Conservation (phyloP, 495 filamentous ascomycete species). For the Niebla homalea region DNA sequence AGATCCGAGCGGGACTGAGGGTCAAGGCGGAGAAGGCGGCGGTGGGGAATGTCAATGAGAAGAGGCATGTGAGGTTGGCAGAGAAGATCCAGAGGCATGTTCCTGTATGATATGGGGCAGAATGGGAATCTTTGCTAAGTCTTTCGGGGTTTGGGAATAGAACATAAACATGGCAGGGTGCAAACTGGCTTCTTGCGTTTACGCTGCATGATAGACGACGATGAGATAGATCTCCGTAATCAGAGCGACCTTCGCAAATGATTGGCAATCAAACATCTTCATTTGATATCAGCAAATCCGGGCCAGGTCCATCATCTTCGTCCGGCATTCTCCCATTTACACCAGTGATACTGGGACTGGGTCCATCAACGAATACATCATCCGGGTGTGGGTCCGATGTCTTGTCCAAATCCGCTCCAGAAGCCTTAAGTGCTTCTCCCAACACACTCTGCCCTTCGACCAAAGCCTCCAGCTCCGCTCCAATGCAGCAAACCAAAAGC, state of each 20-base stretch:
- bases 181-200: not conserved
- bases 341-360: not conserved
- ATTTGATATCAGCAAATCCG: slow-evolving; percentile 33
- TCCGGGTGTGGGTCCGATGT: not conserved
- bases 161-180: not conserved
- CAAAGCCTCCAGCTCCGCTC: slow-evolving; percentile 79
- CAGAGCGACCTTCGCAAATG: not conserved
- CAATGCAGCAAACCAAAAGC: slow-evolving; percentile 72
- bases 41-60: slow-evolving; percentile 1
- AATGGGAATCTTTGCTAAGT: not conserved
- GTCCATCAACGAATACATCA: too few species aligned
- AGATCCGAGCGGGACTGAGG: slow-evolving; percentile 43
- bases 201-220: not conserved
- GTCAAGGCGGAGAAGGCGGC: slow-evolving; percentile 25
- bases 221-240: not conserved
- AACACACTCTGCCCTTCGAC: slow-evolving; percentile 55
- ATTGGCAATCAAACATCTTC: not conserved
- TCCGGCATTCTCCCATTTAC: not conserved
- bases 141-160: too few species aligned
- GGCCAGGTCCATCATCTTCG: slow-evolving; percentile 37
- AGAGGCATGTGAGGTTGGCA: slow-evolving; percentile 1
- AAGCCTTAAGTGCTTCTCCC: slow-evolving; percentile 32
- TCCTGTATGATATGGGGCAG: not conserved
- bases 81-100: slow-evolving; percentile 3
- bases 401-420: slow-evolving; percentile 15